Base-by-base conservation (phyloP, 2,329 filamentous ascomycete genomes). In the Rhynchosporium graminicola region DNA sequence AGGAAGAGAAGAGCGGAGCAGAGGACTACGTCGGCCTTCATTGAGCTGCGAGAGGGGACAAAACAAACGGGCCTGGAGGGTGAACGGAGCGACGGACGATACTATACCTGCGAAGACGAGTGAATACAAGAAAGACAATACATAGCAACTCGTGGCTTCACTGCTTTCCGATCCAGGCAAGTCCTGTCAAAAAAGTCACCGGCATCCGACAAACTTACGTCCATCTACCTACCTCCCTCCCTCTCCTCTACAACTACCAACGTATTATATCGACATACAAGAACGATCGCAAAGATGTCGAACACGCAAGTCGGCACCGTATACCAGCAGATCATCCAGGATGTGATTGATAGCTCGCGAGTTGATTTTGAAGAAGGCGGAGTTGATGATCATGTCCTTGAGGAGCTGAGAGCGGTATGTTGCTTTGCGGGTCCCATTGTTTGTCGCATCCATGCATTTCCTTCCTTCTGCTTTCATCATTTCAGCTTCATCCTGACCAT, bases 341-440 rank as follows among this genome's bases (percentile, higher is more conserved):
- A 95, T 79, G 92, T 99, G 75, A 91, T 98, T 77, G 89, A 94
- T 71, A 89, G 90, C 69, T 97, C 94, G 73, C 86, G 91, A 74
- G 90, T 94, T 74, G 95, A 98, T 78, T 98, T 99, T 76, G 95
- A 99, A 77, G 95, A 99, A 79, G 92, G 89, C 71, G 95, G 95
- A 72, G 89, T 98, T 68, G 92, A 96, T 72, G 89, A 94, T 76
- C 82, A 85, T 70, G 94, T 94, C 57, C 80, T 99, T 72, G 87
- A 94, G 69, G 91, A 97, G 76, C 81, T 99, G 82, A 88, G 88
- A 77, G 84, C 88, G 86, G 94, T 98, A 82, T 84, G 90, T 36
- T 26, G 47, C 54, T 31, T 10, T 48, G 20, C 20, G 20, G 20
- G 20, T 15, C 51, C 36, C 50, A 45, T 45, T 20, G 20, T 20